Base-by-base conservation (phyloP, 495 filamentous ascomycete genomes). In the Talaromyces thailandensis region DNA sequence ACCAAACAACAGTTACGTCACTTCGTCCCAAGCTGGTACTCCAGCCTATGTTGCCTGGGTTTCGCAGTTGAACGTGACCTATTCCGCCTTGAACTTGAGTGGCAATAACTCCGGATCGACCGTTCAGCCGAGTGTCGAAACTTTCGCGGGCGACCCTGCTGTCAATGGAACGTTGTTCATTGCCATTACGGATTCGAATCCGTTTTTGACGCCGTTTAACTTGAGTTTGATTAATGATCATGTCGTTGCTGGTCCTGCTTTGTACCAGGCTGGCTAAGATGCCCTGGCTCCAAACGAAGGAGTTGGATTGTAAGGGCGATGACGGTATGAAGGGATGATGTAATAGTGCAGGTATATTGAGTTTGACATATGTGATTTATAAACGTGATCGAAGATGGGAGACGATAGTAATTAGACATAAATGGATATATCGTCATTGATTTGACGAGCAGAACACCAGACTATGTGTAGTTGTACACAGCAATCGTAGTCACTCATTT, bases 61-160 rank as follows among this genome's bases (percentile, higher is more conserved):
- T 8, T 79, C 76, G n/a, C 92, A 95, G 81, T 75, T 95, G 32
- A 96, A 96, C 65, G 78, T 91, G 25, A 96, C 92, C 0, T 95
- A 95, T 71, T 84, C 90, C 2, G 78, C 86, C 1, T 72, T 96
- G 64, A 80, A 16, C 21, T 9, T 31, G 40, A 77, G 67, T 12
- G 73, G 77, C 6, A 71, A 74, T 18, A 84, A 82, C 59, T 75
- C 73, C 2, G 91, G 87, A 0, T 85, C 75, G 65, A 90, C 91
- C 0, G 80, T 80, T 60, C 92, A 96, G 76, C 92, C 91, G 0
- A 70, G 75, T 40, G 67, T 80, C 18, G 76, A 79, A 40, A 86
- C 86, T 0, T 92, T 78, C 64, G 80, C 79, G 61, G 81, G 83
- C 6, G 85, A 93, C 67, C 86, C 86, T 6, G 83, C 84, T 4